Base-by-base conservation (phyloP, 192 early-diverging fungal genomes). In the Backusella liffmaniae region DNA sequence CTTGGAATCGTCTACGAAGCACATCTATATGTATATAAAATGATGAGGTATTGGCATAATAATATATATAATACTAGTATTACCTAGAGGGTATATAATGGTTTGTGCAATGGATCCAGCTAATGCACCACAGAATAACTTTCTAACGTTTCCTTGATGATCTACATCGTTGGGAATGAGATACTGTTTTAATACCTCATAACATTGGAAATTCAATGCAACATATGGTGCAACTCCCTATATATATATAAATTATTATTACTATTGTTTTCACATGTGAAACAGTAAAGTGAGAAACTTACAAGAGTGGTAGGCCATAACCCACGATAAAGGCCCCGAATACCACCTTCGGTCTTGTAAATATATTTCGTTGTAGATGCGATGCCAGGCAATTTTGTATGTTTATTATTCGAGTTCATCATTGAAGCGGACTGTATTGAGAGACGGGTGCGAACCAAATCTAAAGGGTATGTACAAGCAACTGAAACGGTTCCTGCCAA, bases 91-190 rank as follows among this genome's bases (percentile, higher is more conserved):
- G 67, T 94, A 94, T 34, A 91, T 94, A 23, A 93, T 88, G 2
- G 93, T 94, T 78, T 94, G 93, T 12, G 93, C 92, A 77, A 92
- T 90, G 69, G 89, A 91, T 46, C 93, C 93, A 51, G 93, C 92
- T 49, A 93, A 78, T 4, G 93, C 93, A 44, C 93, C 93, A 67
- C 92, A 92, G 5, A 89, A 49, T 35, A 94, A 76, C 79, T 93
- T 92, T 79, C 86, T 86, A 6, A 77, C 68, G 44, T 90, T 88
- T 15, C 90, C 86, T 9, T 91, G 91, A 4, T 88, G 79, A 4
- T 77, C 72, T 78, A 87, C 85, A 73, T 89, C 89, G 3, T 71
- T 75, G 1, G 90, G 90, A 13, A 91, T 92, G 66, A 94, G 86
- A 74, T 88, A 88, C 74, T 88, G 83, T 73, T 91, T 91, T 39